A percentile compares a stretch with the other conserved stretches of the same genome.
Evolutionary conservation across 371 early-diverging fungal genomes (phyloP).

Genomic region (Circinella minor): DNA sequence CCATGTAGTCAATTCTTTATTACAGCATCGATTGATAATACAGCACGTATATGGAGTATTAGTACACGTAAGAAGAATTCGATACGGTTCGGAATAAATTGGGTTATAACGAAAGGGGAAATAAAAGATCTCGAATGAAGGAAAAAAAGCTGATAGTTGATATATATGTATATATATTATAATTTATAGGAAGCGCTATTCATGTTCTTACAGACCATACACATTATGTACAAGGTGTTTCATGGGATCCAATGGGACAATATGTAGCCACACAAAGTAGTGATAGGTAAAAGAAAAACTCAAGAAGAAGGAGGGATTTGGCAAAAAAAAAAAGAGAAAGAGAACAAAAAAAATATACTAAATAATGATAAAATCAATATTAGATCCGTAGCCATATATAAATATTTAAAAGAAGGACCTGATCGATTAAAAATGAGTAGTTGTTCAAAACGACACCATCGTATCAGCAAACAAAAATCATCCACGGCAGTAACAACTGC

Average conservation of each 20-base stretch:
- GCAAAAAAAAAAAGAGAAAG: background rate
- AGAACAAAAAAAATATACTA: background rate
- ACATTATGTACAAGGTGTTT: constrained; percentile 95
- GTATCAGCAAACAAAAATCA: constrained; percentile 27
- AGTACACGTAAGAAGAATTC: constrained; percentile 57
- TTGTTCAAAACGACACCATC: constrained; percentile 26
- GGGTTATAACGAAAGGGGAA: too few relatives aligned
- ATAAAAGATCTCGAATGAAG: background rate
- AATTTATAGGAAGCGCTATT: constrained; percentile 68
- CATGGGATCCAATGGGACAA: constrained; percentile 93
- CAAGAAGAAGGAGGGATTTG: background rate
- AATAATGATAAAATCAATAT: background rate
- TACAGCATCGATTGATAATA: constrained; percentile 92
- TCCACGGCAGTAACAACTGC: constrained; percentile 10
- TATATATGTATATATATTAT: background rate
- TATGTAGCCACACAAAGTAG: constrained; percentile 92
- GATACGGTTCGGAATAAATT: too few relatives aligned
- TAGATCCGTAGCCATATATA: constrained; percentile 60
- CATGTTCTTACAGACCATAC: constrained; percentile 85
- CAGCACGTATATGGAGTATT: constrained; percentile 89
- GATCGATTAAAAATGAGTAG: constrained; percentile 31
- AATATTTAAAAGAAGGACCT: constrained; percentile 23
- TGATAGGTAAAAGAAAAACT: constrained; percentile 68
- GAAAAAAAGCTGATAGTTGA: background rate
- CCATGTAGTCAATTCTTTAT: constrained; percentile 87